Base-by-base conservation (phyloP, 2,329 filamentous ascomycete species). In the Pestalotiopsis sp. region DNA sequence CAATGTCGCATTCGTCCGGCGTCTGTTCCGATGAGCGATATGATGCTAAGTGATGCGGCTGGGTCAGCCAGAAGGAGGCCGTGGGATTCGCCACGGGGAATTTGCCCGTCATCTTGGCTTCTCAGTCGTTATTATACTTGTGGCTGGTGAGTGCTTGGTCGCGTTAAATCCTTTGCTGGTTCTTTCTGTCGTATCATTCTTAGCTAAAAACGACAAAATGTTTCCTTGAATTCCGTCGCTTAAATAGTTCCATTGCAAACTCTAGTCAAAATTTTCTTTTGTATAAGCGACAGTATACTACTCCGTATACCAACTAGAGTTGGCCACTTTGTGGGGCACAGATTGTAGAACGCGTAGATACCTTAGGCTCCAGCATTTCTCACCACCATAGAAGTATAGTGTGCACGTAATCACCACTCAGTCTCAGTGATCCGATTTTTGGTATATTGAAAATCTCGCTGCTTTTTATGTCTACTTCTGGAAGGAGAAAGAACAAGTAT, bases 361-460 rank as follows among this genome's bases (percentile, higher is more conserved):
- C 58, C 58, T 60, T 60, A 60, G 58, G 58, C 58, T 60, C 58
- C 58, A 60, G 58, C 58, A 60, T 60, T 60, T 60, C 58, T 35
- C 26, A 35, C 26, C 30, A 35, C 58, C 35, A 40, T 60, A 60
- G 13, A 20, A 60, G 26, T 60, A 60, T 60, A 60, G 58, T 60
- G 58, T 60, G 58, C 58, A 35, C 22, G 56, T 39, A 60, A 39
- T 60, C 58, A 17, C 58, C 35, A 35, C 17, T 22, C 11, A 57
- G n/a, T 57, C 44, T 20, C 4, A 26, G 22, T 20, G 55, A n/a
- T 11, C 4, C 55, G 1, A 13, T 20, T 57, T 24, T 22, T 57
- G n/a, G 55, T n/a, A 57, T 20, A 57, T 24, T n/a, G 55, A 13
- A 22, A n/a, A 57, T 57, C 24, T 20, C 11, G 20, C 17, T 13